A percentile compares a stretch with the other conserved stretches of the same genome.
These are phyloP conservation scores for Suhomyces sp. DNA, from an alignment of 805 yeast genomes.

Conservation along the genomic window DNA sequence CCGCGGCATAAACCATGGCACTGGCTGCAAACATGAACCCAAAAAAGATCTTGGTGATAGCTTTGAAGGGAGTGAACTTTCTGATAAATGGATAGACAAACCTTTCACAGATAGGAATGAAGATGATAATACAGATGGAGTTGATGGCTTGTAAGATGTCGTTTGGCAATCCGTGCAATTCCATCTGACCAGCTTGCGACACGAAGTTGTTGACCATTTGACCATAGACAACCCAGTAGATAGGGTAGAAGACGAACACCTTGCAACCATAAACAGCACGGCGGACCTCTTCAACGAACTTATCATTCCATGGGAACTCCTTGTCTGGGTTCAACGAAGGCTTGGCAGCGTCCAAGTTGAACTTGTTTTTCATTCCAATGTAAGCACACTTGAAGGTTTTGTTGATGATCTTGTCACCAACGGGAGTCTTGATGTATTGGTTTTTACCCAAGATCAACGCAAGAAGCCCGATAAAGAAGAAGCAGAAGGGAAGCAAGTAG, in stretches of 20 bases:
- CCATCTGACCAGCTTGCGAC: slow-evolving; percentile 72
- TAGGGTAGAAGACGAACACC: slow-evolving; percentile 66
- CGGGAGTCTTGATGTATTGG: slow-evolving; percentile 55
- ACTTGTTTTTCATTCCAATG: slow-evolving; percentile 46
- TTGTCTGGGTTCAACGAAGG: slow-evolving; percentile 52
- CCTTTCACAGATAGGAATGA: slow-evolving; percentile 69
- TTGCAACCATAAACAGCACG: slow-evolving; percentile 68
- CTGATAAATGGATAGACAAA: slow-evolving; percentile 47
- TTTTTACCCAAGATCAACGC: slow-evolving; percentile 55
- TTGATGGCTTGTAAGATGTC: slow-evolving; percentile 75
- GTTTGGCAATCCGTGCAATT: slow-evolving; percentile 73
- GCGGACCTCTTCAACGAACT: slow-evolving; percentile 68
- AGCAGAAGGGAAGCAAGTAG: slow-evolving; percentile 64
- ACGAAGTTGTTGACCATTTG: slow-evolving; percentile 73
- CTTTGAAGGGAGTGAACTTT: slow-evolving; percentile 53
- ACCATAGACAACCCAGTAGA: slow-evolving; percentile 69
- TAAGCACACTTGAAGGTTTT: slow-evolving; percentile 45
- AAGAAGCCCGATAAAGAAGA: slow-evolving; percentile 51
- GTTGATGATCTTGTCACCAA: slow-evolving; percentile 58
- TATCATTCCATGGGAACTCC: slow-evolving; percentile 58
- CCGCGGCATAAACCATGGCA: slow-evolving; percentile 74
- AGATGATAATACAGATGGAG: slow-evolving; percentile 69
- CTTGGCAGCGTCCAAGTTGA: slow-evolving; percentile 53
- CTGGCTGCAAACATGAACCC: slow-evolving; percentile 66
- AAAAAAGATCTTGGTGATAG: slow-evolving; percentile 65